Percentiles rank a stretch among this genome's conserved stretches.
Evolutionary conservation across 139 green algal species (phyloP).

Genomic region (Haematococcus lacustris): DNA sequence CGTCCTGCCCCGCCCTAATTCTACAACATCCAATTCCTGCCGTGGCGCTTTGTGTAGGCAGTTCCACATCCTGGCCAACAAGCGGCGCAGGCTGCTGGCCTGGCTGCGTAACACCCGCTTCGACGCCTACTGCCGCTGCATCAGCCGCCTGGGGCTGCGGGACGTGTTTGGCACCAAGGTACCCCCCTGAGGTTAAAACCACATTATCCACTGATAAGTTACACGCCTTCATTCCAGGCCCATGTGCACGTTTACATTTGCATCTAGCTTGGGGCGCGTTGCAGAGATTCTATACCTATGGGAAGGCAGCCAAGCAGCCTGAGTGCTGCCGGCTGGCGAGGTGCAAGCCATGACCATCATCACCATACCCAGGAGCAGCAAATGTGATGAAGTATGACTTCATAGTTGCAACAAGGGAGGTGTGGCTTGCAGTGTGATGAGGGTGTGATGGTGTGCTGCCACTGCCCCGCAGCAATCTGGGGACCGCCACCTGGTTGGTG

Average conservation of each 20-base stretch:
- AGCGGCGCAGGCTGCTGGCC: constrained; percentile 32
- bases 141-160: constrained; percentile 40
- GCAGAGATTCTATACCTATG: not conserved
- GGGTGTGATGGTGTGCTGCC: not conserved
- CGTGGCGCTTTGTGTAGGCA: no score
- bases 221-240: no score
- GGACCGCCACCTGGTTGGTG: constrained; percentile 27
- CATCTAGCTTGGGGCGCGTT: not conserved
- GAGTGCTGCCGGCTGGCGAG: not conserved
- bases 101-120: constrained; percentile 39
- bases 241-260: not conserved
- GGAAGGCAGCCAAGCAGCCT: not conserved
- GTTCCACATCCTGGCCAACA: constrained; percentile 37
- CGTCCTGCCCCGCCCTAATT: no score
- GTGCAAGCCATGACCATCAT: no score
- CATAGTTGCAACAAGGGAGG: not conserved
- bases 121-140: constrained; percentile 25
- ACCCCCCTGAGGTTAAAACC: not conserved
- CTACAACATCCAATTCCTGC: no score
- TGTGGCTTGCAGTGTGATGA: not conserved
- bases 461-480: constrained; percentile 12
- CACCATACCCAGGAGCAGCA: not conserved
- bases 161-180: constrained; percentile 33
- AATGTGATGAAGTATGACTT: not conserved
- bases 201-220: not conserved